Conservation (phyloP, 192 early-diverging fungal species). For the Coemansia sp. region DNA sequence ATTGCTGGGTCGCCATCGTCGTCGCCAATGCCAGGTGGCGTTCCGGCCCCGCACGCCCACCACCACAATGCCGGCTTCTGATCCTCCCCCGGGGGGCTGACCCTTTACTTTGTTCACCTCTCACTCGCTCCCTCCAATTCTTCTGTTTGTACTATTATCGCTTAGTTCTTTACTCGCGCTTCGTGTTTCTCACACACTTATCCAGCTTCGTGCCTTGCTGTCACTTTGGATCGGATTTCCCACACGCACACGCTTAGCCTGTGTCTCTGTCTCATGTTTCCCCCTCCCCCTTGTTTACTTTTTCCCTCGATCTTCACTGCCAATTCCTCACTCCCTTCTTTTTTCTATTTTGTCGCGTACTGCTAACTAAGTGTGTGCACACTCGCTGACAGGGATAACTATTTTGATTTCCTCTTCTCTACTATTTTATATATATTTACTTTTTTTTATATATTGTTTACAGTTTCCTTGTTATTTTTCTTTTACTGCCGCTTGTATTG, state of each 20-base stretch:
- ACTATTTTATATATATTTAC: slow-evolving; percentile 1
- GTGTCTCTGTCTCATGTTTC: background rate
- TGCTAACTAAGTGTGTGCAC: slow-evolving; percentile 8
- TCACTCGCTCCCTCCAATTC: background rate
- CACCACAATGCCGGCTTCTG: slow-evolving; percentile 11
- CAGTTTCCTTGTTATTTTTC: slow-evolving; percentile 1
- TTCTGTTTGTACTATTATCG: slow-evolving; percentile 4
- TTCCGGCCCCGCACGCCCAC: slow-evolving; percentile 7
- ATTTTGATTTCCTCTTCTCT: slow-evolving; percentile 1
- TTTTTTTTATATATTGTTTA: slow-evolving; percentile 7
- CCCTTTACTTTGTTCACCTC: background rate
- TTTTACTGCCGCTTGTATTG: slow-evolving; percentile 6
- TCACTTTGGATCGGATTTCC: slow-evolving; percentile 6
- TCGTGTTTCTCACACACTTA: slow-evolving; percentile 7
- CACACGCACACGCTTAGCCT: background rate
- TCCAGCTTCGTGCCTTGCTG: background rate
- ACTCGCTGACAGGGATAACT: background rate
- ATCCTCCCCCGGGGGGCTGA: background rate
- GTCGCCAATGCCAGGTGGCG: slow-evolving; percentile 12
- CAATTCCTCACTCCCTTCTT: background rate
- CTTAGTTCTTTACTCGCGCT: background rate
- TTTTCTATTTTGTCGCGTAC: slow-evolving; percentile 2
- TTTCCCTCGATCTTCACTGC: background rate
- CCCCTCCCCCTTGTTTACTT: background rate
- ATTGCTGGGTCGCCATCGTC: slow-evolving; percentile 1